Base-by-base conservation (phyloP, 2,329 filamentous ascomycete genomes). In the Bipolaris gigantea region DNA sequence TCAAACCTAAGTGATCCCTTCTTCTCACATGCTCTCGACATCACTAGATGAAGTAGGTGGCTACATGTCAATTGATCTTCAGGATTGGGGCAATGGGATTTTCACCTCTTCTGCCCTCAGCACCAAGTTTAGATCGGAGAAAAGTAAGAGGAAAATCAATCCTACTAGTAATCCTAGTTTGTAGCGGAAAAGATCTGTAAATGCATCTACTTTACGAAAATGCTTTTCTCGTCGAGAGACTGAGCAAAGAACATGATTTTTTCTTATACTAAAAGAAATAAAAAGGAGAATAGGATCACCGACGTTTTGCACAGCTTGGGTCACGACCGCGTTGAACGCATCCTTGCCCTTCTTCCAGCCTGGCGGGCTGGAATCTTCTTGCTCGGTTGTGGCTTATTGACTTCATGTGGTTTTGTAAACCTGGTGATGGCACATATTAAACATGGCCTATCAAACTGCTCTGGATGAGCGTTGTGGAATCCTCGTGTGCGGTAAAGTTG, bases 401-500 rank as follows among this genome's bases (percentile, higher is more conserved):
- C 40, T 18, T 42, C 23, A 9, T 50, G 18, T 13, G 19, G 38
- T 7, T 30, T 41, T 27, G 21, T 48, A 44, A 54, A 54, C 10
- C 50, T 50, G 2, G 62, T 66, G 36, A 65, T 59, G 23, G 62
- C 63, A 40, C 65, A 67, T 27, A 67, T 60, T 11, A 55, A 55
- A 43, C 65, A 67, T 15, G 65, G 63, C 47, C 57, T 66, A 49
- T 60, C 63, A 8, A 63, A 48, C 34, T 66, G 63, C 44, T 64
- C 59, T 10, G 52, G 45, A 19, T 60, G 62, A 9, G 60, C 64
- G 30, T 54, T 55, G 51, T 72, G 70, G 41, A 70, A 72, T 27
- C 57, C 61, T 16, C 65, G 59, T 6, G 69, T 70, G 48, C 62
- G 63, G 53, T 72, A 72, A 10, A 71, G 57, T 15, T 59, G 60